Evolutionary conservation across 805 yeast genomes (phyloP).

Genomic region (Kluyveromyces nonfermentans): DNA sequence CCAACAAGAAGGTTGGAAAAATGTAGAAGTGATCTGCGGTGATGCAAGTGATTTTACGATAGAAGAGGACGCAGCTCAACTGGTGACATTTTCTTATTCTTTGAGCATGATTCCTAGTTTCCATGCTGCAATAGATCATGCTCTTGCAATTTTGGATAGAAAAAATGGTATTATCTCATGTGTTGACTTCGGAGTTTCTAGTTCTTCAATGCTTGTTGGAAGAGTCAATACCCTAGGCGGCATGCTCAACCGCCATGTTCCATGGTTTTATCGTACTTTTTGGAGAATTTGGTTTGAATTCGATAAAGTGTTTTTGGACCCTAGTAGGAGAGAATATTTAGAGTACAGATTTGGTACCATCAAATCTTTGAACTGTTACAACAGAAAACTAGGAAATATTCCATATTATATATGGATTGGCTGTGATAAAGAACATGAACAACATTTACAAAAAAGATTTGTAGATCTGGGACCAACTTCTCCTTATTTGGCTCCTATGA

Average conservation of each 20-base stretch:
- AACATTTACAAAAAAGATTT: slow-evolving; percentile 42
- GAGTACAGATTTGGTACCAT: slow-evolving; percentile 78
- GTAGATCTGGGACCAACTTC: slow-evolving; percentile 61
- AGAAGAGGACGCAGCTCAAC: slow-evolving; percentile 46
- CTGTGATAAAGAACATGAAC: slow-evolving; percentile 47
- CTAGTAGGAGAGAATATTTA: slow-evolving; percentile 72
- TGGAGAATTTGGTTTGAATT: slow-evolving; percentile 88
- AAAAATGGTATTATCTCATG: slow-evolving; percentile 54
- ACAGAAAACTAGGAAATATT: slow-evolving; percentile 56
- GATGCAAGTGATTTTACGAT: slow-evolving; percentile 68
- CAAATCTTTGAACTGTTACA: slow-evolving; percentile 61
- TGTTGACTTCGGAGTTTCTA: slow-evolving; percentile 76
- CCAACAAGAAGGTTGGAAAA: slow-evolving; percentile 37
- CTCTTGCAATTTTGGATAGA: slow-evolving; percentile 41
- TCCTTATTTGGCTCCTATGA: slow-evolving; percentile 62
- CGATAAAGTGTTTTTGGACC: slow-evolving; percentile 69
- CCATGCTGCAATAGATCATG: slow-evolving; percentile 69
- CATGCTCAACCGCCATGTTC: slow-evolving; percentile 55
- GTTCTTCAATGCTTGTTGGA: slow-evolving; percentile 53
- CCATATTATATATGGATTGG: slow-evolving; percentile 85
- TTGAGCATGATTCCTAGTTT: slow-evolving; percentile 80
- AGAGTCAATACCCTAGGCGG: slow-evolving; percentile 73
- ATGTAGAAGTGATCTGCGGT: slow-evolving; percentile 59
- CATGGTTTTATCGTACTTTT: slow-evolving; percentile 70
- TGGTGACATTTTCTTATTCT: slow-evolving; percentile 71